Conservation (phyloP, 2,329 filamentous ascomycete genomes). For the Clonostachys rosea region DNA sequence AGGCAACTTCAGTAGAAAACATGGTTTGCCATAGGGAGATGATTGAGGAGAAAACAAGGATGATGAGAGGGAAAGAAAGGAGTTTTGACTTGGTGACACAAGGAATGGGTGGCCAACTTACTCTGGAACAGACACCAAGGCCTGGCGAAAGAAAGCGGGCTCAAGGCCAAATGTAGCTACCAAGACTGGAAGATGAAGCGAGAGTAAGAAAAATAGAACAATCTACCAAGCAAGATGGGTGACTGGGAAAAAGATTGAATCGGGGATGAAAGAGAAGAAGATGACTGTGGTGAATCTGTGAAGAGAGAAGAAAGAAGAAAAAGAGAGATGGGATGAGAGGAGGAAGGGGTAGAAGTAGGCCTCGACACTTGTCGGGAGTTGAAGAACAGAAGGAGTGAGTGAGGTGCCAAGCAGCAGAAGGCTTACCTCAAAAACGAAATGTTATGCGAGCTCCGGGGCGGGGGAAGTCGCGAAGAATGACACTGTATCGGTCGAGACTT, state of each 20-base stretch:
- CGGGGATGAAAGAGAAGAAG: slow-evolving; percentile 22
- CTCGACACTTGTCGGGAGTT: no score
- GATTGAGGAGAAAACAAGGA: no score
- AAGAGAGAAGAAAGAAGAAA: slow-evolving; percentile 15
- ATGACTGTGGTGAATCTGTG: slow-evolving; percentile 37
- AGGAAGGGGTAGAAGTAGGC: slow-evolving; percentile 1
- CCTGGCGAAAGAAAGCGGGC: not conserved
- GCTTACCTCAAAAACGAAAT: no score
- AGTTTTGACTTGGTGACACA: no score
- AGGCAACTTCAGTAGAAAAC: not conserved
- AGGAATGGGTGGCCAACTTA: not conserved
- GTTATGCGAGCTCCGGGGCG: no score
- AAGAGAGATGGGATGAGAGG: slow-evolving; percentile 6
- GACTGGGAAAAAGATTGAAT: slow-evolving; percentile 19
- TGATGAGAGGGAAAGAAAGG: no score
- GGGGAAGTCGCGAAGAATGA: no score
- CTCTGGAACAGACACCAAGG: slow-evolving; percentile 2
- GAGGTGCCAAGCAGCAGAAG: no score
- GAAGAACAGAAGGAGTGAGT: no score
- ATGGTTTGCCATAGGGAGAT: not conserved
- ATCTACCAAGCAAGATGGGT: slow-evolving; percentile 55
- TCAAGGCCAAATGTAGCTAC: slow-evolving; percentile 37
- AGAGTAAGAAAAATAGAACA: slow-evolving; percentile 55
- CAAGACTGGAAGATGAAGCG: slow-evolving; percentile 50
- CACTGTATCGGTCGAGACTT: no score